Conservation (phyloP, 2,329 filamentous ascomycete genomes). For the Eutypa lata region DNA sequence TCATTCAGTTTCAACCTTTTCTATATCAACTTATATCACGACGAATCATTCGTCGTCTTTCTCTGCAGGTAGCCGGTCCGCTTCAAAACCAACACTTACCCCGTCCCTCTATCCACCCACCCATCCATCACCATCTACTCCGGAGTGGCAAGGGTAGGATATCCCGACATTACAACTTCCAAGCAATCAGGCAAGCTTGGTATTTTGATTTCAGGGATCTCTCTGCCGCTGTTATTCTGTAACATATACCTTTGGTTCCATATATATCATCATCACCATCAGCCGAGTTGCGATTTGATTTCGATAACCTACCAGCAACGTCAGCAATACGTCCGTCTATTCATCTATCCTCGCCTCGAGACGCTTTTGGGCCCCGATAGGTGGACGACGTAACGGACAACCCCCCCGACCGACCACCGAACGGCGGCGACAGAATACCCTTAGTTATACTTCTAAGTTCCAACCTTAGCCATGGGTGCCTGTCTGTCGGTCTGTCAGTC, state of each 20-base stretch:
- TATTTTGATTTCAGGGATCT: background rate
- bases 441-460: conserved; percentile 5
- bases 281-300: too few relatives aligned
- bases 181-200: background rate
- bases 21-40: background rate
- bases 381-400: background rate
- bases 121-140: background rate
- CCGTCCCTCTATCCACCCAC: background rate
- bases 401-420: background rate
- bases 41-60: background rate
- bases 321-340: too few relatives aligned
- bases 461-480: conserved; percentile 28
- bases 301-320: too few relatives aligned
- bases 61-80: background rate
- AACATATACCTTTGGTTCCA: too few relatives aligned
- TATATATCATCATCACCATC: too few relatives aligned
- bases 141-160: background rate
- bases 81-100: background rate
- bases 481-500: conserved; percentile 34
- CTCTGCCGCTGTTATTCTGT: too few relatives aligned
- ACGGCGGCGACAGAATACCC: conserved; percentile 2
- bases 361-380: background rate
- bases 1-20: background rate
- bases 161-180: background rate
- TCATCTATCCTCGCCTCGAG: background rate